Conservation (phyloP, 345 rosid genomes). For the Sonneratia caseolaris region DNA sequence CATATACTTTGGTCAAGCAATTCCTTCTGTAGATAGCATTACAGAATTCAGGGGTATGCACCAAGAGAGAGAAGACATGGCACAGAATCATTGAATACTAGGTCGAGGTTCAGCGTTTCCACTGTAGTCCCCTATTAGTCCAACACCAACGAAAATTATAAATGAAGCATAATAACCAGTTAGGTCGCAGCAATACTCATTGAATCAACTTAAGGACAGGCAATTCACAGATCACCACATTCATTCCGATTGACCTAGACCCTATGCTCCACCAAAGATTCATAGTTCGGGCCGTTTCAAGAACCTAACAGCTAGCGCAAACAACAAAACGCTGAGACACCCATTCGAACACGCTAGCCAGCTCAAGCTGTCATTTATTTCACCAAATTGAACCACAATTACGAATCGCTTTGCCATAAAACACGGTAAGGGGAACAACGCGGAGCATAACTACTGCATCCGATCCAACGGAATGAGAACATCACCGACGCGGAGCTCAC, state of each 20-base stretch:
- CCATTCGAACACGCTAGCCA: background rate
- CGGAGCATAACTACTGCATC: background rate
- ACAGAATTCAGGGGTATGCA: background rate
- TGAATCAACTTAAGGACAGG: background rate
- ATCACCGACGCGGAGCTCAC: constrained; percentile 26
- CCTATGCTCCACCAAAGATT: background rate
- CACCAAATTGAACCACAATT: background rate
- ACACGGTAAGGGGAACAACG: background rate
- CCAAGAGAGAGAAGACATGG: background rate
- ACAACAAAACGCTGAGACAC: background rate
- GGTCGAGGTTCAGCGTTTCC: background rate
- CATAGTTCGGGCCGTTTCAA: background rate
- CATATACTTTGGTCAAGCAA: background rate
- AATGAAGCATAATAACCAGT: background rate
- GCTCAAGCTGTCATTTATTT: background rate
- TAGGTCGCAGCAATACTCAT: background rate
- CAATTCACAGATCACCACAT: background rate
- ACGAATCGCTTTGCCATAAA: background rate
- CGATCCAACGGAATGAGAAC: constrained; percentile 1
- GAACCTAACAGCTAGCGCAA: background rate
- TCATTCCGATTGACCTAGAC: background rate
- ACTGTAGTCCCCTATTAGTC: background rate
- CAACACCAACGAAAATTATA: background rate
- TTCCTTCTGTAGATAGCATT: background rate
- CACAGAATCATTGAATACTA: background rate